These are phyloP conservation scores for Spizellomyces sp. DNA, from an alignment of 192 early-diverging fungal genomes.

Conservation along the genomic window DNA sequence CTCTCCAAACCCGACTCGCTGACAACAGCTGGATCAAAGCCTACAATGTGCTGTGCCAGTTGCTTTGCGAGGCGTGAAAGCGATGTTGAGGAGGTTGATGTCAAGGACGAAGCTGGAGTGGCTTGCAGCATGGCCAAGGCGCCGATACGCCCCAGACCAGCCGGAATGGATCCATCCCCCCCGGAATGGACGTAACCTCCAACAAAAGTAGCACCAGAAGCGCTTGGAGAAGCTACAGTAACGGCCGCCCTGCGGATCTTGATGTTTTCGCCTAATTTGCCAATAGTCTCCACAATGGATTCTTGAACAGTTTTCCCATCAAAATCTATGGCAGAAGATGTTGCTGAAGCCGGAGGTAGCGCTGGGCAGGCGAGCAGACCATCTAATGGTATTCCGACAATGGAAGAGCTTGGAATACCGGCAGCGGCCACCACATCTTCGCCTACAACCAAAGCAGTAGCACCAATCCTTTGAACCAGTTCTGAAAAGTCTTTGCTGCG, in stretches of 20 bases:
- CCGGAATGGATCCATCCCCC: constrained; percentile 40
- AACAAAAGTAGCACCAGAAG: background rate
- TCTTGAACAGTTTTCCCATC: constrained; percentile 40
- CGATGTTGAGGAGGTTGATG: background rate
- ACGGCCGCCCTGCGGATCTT: constrained; percentile 70
- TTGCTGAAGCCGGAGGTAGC: background rate
- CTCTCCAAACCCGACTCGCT: constrained; percentile 7
- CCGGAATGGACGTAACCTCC: constrained; percentile 74
- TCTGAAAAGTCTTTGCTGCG: constrained; percentile 76
- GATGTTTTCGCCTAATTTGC: constrained; percentile 90
- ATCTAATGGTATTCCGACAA: background rate
- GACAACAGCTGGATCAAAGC: constrained; percentile 68
- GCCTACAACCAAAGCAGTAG: constrained; percentile 3
- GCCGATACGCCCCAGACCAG: constrained; percentile 73
- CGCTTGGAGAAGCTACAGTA: constrained; percentile 18
- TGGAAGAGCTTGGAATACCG: background rate
- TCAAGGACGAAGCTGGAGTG: constrained; percentile 3
- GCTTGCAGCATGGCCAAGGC: constrained; percentile 70
- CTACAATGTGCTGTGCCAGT: constrained; percentile 86
- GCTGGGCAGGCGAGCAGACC: background rate
- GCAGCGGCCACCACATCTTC: constrained; percentile 49
- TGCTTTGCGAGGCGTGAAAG: constrained; percentile 54
- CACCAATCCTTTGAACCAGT: constrained; percentile 50
- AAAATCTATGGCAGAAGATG: background rate
- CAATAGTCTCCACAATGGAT: constrained; percentile 74